A percentile compares a stretch with the other conserved stretches of the same genome.
These are phyloP conservation scores for Fusarium redolens DNA, from an alignment of 2,329 filamentous ascomycete genomes.

Conservation along the genomic window DNA sequence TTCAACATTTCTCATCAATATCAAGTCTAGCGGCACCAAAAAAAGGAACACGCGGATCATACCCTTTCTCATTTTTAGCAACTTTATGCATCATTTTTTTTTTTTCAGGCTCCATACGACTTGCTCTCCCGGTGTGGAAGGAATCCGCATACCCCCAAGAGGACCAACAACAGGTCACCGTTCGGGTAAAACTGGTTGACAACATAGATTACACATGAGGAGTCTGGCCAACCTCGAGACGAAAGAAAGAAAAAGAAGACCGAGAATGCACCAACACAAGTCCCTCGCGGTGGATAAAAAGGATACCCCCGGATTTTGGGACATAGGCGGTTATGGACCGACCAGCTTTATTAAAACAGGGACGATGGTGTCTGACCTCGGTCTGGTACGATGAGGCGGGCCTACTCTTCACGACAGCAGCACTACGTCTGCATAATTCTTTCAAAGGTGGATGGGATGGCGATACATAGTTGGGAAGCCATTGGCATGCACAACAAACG, in stretches of 20 bases:
- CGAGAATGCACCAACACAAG: constrained; percentile 50
- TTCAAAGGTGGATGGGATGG: constrained; percentile 39
- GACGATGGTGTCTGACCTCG: constrained; percentile 43
- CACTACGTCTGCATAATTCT: constrained; percentile 47
- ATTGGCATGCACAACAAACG: constrained; percentile 20
- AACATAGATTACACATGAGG: constrained; percentile 44
- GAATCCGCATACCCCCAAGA: constrained; percentile 26
- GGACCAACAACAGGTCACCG: constrained; percentile 36
- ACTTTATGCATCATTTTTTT: constrained; percentile 38
- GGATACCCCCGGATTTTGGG: constrained; percentile 42
- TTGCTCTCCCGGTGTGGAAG: constrained; percentile 36
- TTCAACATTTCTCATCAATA: constrained; percentile 50
- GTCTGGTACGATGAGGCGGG: constrained; percentile 46
- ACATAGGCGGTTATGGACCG: constrained; percentile 28
- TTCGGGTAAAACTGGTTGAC: constrained; percentile 42
- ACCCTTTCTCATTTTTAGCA: constrained; percentile 48
- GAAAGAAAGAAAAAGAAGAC: constrained; percentile 45
- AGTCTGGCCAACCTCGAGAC: constrained; percentile 45
- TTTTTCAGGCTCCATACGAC: constrained; percentile 37
- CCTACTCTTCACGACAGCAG: constrained; percentile 45
- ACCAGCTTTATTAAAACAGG: constrained; percentile 33
- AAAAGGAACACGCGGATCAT: constrained; percentile 55
- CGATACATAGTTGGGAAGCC: constrained; percentile 18
- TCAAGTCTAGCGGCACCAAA: constrained; percentile 55
- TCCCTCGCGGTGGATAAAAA: constrained; percentile 42